Percentiles rank a stretch among this genome's conserved stretches.
Conservation (phyloP, 495 filamentous ascomycete species). For the Pyrenula aspistea region DNA sequence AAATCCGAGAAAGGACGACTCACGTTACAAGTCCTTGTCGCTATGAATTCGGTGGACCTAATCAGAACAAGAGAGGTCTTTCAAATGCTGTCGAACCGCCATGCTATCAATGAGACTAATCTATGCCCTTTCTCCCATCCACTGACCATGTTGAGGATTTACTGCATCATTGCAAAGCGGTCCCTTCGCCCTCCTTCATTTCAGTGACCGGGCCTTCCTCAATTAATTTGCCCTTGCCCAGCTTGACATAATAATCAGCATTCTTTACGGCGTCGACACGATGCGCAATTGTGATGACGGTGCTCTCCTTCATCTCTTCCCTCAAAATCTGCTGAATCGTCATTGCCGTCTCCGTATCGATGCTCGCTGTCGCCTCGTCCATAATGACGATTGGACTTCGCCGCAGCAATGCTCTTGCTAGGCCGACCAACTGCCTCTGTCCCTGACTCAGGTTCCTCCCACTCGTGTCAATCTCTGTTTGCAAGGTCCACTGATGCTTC, state of each 20-base stretch:
- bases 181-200: not conserved
- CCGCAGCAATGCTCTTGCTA: conserved; percentile 44
- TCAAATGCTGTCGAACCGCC: no score
- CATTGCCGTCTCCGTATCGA: conserved; percentile 66
- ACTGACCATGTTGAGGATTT: no score
- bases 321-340: conserved; percentile 65
- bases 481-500: conserved; percentile 39
- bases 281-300: conserved; percentile 82
- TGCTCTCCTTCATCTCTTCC: conserved; percentile 64
- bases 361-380: conserved; percentile 78
- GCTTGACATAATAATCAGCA: conserved; percentile 58
- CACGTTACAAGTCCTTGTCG: no score
- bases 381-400: conserved; percentile 50
- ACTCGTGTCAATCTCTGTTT: conserved; percentile 43
- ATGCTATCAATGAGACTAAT: no score
- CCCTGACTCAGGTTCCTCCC: conserved; percentile 49
- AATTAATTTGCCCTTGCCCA: conserved; percentile 50
- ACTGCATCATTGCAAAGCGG: not conserved
- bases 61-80: no score
- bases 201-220: conserved; percentile 16
- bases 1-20: no score
- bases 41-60: no score
- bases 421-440: conserved; percentile 48
- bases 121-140: no score
- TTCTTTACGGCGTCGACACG: conserved; percentile 67